Evolutionary conservation across 345 rosid species (phyloP).

Genomic region (Populus deltoides): DNA sequence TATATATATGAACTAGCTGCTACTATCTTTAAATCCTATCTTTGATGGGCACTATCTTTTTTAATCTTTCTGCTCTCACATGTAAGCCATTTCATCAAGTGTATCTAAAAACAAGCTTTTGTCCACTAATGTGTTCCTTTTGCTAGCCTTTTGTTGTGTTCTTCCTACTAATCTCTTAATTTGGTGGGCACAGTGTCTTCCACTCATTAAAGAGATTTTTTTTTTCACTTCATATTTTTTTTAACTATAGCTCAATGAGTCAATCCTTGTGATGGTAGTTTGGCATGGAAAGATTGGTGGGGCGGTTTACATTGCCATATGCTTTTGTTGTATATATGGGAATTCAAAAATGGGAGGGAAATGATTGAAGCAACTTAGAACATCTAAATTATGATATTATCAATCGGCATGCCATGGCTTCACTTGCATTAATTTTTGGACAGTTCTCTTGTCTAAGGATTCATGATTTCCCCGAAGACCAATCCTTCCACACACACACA

Average conservation of each 20-base stretch:
- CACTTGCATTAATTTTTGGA: background rate
- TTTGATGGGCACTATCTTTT: slow-evolving; percentile 25
- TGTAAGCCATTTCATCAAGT: slow-evolving; percentile 4
- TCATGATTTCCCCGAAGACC: background rate
- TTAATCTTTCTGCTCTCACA: background rate
- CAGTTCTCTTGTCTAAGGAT: background rate
- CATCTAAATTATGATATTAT: background rate
- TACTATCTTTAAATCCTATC: background rate
- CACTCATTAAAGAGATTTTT: slow-evolving; percentile 22
- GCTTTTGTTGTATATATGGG: background rate
- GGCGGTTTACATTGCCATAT: slow-evolving; percentile 24
- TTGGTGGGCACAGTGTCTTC: slow-evolving; percentile 35
- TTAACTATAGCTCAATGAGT: background rate
- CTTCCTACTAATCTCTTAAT: background rate
- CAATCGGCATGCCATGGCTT: background rate
- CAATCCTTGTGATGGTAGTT: background rate
- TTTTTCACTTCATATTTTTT: background rate
- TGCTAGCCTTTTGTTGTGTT: background rate
- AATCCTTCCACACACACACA: background rate
- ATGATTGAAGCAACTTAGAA: background rate
- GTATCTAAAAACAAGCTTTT: slow-evolving; percentile 11
- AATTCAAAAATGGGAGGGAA: background rate
- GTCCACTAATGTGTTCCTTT: slow-evolving; percentile 22
- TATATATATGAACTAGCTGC: too few species aligned
- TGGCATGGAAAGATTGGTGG: slow-evolving; percentile 32